These are phyloP conservation scores for Phyllosticta citrichinensis DNA, from an alignment of 2,329 filamentous ascomycete genomes.

Conservation along the genomic window DNA sequence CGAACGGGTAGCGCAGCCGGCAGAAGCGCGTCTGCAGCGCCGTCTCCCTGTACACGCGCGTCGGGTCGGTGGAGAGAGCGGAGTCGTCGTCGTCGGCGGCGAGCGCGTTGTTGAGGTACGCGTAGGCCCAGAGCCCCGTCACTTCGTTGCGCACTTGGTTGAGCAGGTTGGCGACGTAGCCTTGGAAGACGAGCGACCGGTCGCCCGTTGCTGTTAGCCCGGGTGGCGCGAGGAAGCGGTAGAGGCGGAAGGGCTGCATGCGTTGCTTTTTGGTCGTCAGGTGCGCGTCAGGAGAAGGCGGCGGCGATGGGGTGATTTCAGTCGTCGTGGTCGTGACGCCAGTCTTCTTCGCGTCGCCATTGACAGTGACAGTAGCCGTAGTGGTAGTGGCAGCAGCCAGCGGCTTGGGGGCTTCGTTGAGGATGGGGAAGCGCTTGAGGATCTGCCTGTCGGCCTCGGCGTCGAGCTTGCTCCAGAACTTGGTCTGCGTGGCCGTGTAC, in stretches of 20 bases:
- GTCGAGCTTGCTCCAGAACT: neutral
- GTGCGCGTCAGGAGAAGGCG: neutral
- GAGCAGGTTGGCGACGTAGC: conserved; percentile 27
- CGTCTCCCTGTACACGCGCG: conserved; percentile 25
- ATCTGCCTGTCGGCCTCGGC: neutral
- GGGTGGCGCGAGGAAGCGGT: conserved; percentile 35
- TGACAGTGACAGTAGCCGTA: neutral
- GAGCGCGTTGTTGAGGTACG: conserved; percentile 47
- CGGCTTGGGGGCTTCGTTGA: neutral
- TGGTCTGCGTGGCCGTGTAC: neutral
- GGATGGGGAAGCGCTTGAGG: neutral
- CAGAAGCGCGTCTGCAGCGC: conserved; percentile 59
- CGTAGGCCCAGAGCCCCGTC: conserved; percentile 41
- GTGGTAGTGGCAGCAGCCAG: neutral
- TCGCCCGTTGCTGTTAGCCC: conserved; percentile 14
- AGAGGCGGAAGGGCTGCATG: conserved; percentile 24
- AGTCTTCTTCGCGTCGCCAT: neutral
- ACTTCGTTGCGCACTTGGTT: conserved; percentile 29
- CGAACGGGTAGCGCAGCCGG: conserved; percentile 57
- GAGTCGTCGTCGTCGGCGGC: neutral
- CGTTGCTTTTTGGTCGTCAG: conserved; percentile 34
- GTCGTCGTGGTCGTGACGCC: neutral
- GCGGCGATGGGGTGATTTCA: conserved; percentile 6
- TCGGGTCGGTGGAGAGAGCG: conserved; percentile 9
- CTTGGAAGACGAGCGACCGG: conserved; percentile 29